Evolutionary conservation across 2,329 filamentous ascomycete species (phyloP), one percentile per base, ranked within the genome.

Genomic region (Aspergillus texensis): DNA sequence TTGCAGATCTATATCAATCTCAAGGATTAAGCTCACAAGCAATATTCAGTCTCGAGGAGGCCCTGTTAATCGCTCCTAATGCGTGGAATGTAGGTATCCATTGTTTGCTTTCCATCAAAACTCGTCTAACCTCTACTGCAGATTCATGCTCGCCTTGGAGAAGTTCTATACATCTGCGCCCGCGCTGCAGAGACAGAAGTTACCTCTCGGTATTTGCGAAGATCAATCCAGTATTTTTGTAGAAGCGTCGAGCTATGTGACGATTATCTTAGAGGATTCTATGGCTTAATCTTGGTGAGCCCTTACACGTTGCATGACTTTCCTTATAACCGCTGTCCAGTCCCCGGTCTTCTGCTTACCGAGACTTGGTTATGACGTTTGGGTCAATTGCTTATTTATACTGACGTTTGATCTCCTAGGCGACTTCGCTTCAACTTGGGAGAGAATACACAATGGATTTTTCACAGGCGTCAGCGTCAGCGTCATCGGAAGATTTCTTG

Each of bases 231-330:
- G 74, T 88, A 94, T 68, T 98, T 96, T 79, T 92, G 91, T 75
- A 88, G 95, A 71, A 95, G 93, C 73, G 88, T 98, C 68, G 95
- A 99, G 80, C 86, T 99, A 58, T 98, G 95, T 74, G 92, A 97
- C 71, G 89, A 93, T 75, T 98, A 97, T 75, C 79, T 98, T 65
- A 88, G 95, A 65, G 95, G 94, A 1, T 96, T 93, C 77, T 98
- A 97, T 78, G 95, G 95, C 8, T 81, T 99, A 64, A 95, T 94
- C 76, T 77, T 94, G 78, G 90, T 93, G 78, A 72, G 86, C 69
- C 24, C 6, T 19, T 30, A 10, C 61, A 3, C 16, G 24, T 16
- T 45, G 4, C 34, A 21, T 30, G 32, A 21, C 8, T 21, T 26
- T 19, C 21, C 36, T 41, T 6, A 52, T 39, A 34, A 19, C 48